Evolutionary conservation across 352 stramenopile genomes (phyloP).

Genomic region (Halophytophthora batemanensis): DNA sequence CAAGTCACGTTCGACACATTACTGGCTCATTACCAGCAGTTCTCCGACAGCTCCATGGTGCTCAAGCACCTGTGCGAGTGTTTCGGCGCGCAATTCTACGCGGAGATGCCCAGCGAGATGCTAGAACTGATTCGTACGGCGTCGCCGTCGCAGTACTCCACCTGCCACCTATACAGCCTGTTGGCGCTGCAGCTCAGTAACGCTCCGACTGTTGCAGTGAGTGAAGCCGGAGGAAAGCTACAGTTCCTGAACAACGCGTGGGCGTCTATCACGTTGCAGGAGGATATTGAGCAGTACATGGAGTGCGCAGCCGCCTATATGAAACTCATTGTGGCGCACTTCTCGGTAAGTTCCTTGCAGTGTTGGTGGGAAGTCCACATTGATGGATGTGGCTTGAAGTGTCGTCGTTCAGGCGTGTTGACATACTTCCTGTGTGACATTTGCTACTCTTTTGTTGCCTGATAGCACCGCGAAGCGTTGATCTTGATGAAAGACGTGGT

Average conservation of each 20-base stretch:
- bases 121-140: slow-evolving; percentile 65
- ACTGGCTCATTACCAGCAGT: slow-evolving; percentile 79
- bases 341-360: slow-evolving; percentile 34
- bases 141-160: slow-evolving; percentile 52
- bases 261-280: slow-evolving; percentile 69
- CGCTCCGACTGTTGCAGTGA: slow-evolving; percentile 19
- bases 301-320: slow-evolving; percentile 80
- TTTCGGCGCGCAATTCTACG: slow-evolving; percentile 69
- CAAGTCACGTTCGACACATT: slow-evolving; percentile 59
- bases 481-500: slow-evolving; percentile 87
- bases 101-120: slow-evolving; percentile 47
- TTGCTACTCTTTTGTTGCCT: slow-evolving; percentile 9
- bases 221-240: slow-evolving; percentile 47
- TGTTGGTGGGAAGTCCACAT: too few species aligned
- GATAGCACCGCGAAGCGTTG: slow-evolving; percentile 63
- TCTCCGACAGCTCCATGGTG: slow-evolving; percentile 86
- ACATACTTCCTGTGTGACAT: slow-evolving; percentile 7
- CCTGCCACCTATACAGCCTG: slow-evolving; percentile 70
- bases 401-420: neutral
- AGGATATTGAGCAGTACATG: slow-evolving; percentile 79
- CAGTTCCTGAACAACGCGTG: slow-evolving; percentile 87
- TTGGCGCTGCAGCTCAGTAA: slow-evolving; percentile 59
- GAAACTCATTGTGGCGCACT: slow-evolving; percentile 84
- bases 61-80: slow-evolving; percentile 81
- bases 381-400: neutral